phyloP scores from a whole-genome alignment of 2,329 filamentous ascomycete species.

The Ascochyta koolunga region DNA sequence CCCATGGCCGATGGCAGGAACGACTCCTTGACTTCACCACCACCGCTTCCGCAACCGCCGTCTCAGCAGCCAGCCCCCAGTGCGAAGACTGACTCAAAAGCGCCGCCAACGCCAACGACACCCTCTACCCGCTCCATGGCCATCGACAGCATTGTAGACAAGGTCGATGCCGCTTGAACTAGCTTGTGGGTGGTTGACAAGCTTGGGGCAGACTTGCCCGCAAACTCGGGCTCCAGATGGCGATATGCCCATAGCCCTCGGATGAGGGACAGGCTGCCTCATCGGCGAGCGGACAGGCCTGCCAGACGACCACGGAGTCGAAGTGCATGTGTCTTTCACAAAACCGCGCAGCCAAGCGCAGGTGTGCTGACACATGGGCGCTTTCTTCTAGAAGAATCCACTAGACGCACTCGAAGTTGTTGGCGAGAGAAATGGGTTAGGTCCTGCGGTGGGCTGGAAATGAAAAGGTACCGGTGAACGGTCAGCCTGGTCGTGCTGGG shows the following conservation, averaged over 20 bases:
- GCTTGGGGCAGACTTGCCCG: background rate
- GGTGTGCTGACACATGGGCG: background rate
- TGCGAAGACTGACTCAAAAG: slow-evolving; percentile 37
- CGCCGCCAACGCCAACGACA: slow-evolving; percentile 45
- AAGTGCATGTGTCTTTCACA: background rate
- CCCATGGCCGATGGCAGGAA: slow-evolving; percentile 30
- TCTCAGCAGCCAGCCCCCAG: slow-evolving; percentile 7
- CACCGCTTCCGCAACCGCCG: slow-evolving; percentile 19
- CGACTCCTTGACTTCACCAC: slow-evolving; percentile 26
- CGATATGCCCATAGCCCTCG: background rate
- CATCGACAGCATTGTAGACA: slow-evolving; percentile 49
- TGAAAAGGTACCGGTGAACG: slow-evolving; percentile 4
- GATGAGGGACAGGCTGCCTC: too few relatives aligned
- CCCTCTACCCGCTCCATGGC: slow-evolving; percentile 48
- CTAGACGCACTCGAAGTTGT: background rate
- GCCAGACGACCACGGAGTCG: background rate
- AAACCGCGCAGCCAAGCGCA: too few relatives aligned
- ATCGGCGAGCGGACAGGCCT: background rate
- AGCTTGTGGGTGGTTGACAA: background rate
- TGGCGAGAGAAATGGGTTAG: background rate
- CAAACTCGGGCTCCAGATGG: background rate
- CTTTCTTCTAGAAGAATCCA: background rate
- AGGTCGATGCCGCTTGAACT: slow-evolving; percentile 42
- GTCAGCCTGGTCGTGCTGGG: slow-evolving; percentile 8
- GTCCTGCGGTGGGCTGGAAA: background rate